Evolutionary conservation across 371 early-diverging fungal genomes (phyloP), one percentile per base, ranked within the genome.

Genomic region (Circinella umbellata): DNA sequence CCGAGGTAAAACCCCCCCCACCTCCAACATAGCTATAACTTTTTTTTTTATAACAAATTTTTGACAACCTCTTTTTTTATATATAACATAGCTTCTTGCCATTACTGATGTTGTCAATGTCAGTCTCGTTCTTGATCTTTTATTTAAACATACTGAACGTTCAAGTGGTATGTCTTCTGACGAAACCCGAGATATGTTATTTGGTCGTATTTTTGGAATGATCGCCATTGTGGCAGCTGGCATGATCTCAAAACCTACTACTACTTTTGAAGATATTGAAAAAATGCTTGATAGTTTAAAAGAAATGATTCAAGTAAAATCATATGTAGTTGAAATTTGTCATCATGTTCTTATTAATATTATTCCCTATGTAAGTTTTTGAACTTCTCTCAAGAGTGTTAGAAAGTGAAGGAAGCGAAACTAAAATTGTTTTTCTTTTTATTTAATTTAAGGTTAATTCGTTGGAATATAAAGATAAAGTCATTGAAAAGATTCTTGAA

Each of bases 131-230:
- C 80, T 95, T 42, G 90, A 91, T 67, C 74, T 94, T 38, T 74
- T 96, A 66, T 83, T 86, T 71, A 81, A 86, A 61, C 84, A 85
- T 66, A 92, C 92, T 75, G 88, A 87, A 67, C 79, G 82, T 61
- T 80, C 81, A 59, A 77, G 79, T 67, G 76, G 80, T 46, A 86
- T 87, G 87, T 80, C 80, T 65, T 85, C 86, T 27, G 89, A 95
- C 86, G 98, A 98, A 80, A 91, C 90, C 70, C 87, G 94, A 48
- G 95, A 96, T 74, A 91, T 92, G 82, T 78, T 90, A 68, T 96
- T 97, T 80, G 97, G 96, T 63, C 90, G 96, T 67, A 80, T 96
- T 63, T 96, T 98, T 80, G 95, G 96, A 15, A 78, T 90, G 61
- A 88, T 92, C 87, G 88, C 94, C 39, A 86, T 98, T 53, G 84